Conservation (phyloP, 305 asterid species). For the Fraxinus floribunda region DNA sequence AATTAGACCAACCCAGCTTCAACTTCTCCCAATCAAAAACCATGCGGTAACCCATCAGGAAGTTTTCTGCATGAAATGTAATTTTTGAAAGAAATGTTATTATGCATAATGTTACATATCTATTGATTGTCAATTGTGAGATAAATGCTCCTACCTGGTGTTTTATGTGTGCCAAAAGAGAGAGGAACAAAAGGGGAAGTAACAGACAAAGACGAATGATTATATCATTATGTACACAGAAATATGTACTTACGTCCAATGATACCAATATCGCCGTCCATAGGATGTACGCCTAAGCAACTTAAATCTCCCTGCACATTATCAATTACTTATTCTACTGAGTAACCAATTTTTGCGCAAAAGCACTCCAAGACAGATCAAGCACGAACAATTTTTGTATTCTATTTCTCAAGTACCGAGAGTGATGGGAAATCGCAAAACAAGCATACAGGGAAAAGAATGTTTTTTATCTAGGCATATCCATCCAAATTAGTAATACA, state of each 20-base stretch:
- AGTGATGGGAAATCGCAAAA: not conserved
- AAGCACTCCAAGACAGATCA: not conserved
- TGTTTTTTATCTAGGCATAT: not conserved
- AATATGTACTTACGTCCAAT: conserved; percentile 72
- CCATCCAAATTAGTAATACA: not conserved
- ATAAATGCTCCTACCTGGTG: not conserved
- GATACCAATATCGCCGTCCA: conserved; percentile 40
- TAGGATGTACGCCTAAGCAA: conserved; percentile 51
- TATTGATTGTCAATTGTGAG: not conserved
- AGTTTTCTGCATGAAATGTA: conserved; percentile 50
- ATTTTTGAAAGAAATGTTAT: conserved; percentile 1
- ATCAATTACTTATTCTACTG: conserved; percentile 11
- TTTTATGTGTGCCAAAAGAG: not conserved
- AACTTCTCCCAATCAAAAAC: conserved; percentile 75
- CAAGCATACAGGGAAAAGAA: not conserved
- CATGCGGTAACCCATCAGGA: conserved; percentile 71
- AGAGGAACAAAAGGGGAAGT: not conserved
- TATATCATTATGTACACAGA: not conserved
- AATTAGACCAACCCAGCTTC: conserved; percentile 78
- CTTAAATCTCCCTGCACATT: conserved; percentile 52
- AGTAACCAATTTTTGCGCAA: not conserved
- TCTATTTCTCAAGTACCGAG: not conserved
- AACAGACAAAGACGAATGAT: not conserved
- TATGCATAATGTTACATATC: not conserved
- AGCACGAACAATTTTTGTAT: not conserved